A percentile compares a stretch with the other conserved stretches of the same genome.
Evolutionary conservation across 371 early-diverging fungal genomes (phyloP).

Genomic region (Circinella minor): DNA sequence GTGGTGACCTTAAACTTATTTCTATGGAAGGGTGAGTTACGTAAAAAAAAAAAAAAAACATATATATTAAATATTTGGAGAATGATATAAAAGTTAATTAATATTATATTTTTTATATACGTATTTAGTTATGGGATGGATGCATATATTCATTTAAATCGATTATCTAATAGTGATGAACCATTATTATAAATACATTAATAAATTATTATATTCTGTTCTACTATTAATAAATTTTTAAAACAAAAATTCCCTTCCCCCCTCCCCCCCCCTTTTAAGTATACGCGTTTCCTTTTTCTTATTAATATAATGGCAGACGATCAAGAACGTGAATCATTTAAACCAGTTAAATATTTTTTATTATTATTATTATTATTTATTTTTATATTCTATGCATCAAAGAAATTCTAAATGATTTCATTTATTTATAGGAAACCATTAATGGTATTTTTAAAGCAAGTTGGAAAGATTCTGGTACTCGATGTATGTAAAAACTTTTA

Average conservation of each 20-base stretch:
- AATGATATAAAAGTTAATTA: too few relatives aligned
- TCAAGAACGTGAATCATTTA: slow-evolving; percentile 9
- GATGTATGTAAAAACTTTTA: background rate
- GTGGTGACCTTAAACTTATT: slow-evolving; percentile 91
- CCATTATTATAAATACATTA: slow-evolving; percentile 61
- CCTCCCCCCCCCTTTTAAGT: too few relatives aligned
- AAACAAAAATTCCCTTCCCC: background rate
- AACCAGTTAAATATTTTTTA: background rate
- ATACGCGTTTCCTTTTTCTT: background rate
- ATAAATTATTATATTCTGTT: background rate
- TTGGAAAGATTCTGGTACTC: background rate
- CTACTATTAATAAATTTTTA: background rate
- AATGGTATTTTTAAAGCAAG: background rate
- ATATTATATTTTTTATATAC: slow-evolving; percentile 4
- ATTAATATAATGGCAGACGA: background rate
- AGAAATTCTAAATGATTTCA: background rate
- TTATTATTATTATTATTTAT: too few relatives aligned
- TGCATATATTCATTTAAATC: slow-evolving; percentile 91
- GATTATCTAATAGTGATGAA: slow-evolving; percentile 91
- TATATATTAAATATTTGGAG: background rate
- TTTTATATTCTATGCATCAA: background rate
- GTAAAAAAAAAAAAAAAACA: too few relatives aligned
- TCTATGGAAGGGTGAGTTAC: slow-evolving; percentile 94
- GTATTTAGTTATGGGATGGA: slow-evolving; percentile 83
- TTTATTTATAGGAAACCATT: background rate